These are phyloP conservation scores for Spizellomyces sp. DNA, from an alignment of 192 early-diverging fungal species.

Conservation along the genomic window DNA sequence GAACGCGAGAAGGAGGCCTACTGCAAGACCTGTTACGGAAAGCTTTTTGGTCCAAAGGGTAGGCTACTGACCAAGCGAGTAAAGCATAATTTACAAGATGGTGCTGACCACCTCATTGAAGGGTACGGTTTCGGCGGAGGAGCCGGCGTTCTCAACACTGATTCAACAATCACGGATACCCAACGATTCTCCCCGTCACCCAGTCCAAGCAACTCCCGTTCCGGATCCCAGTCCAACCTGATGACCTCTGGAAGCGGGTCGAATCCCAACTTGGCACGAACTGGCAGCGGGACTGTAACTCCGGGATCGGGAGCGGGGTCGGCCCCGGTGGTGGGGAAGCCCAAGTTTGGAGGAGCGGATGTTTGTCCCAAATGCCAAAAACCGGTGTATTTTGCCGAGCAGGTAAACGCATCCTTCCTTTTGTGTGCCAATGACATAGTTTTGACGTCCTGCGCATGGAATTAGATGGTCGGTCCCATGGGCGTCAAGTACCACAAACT, in stretches of 20 bases:
- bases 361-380: slow-evolving; percentile 47
- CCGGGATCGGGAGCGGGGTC: slow-evolving; percentile 1
- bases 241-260: neutral
- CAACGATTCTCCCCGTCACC: slow-evolving; percentile 35
- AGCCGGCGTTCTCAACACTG: slow-evolving; percentile 33
- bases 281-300: neutral
- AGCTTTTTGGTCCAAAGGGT: slow-evolving; percentile 56
- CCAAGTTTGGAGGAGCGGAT: slow-evolving; percentile 36
- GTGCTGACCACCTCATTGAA: slow-evolving; percentile 8
- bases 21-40: slow-evolving; percentile 55
- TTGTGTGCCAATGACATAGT: neutral
- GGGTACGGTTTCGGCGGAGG: slow-evolving; percentile 47
- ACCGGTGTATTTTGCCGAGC: slow-evolving; percentile 53
- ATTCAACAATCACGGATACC: slow-evolving; percentile 32
- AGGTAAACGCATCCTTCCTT: slow-evolving; percentile 18
- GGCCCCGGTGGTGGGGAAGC: slow-evolving; percentile 14
- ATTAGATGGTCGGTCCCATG: slow-evolving; percentile 45
- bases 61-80: neutral
- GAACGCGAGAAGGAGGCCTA: slow-evolving; percentile 50
- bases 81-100: neutral
- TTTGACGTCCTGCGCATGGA: neutral
- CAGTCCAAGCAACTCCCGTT: neutral
- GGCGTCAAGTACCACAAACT: slow-evolving; percentile 52
- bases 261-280: slow-evolving; percentile 14
- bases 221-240: slow-evolving; percentile 5